These are phyloP conservation scores for Phytophthora tentaculata DNA, from an alignment of 352 stramenopile species.

Conservation along the genomic window DNA sequence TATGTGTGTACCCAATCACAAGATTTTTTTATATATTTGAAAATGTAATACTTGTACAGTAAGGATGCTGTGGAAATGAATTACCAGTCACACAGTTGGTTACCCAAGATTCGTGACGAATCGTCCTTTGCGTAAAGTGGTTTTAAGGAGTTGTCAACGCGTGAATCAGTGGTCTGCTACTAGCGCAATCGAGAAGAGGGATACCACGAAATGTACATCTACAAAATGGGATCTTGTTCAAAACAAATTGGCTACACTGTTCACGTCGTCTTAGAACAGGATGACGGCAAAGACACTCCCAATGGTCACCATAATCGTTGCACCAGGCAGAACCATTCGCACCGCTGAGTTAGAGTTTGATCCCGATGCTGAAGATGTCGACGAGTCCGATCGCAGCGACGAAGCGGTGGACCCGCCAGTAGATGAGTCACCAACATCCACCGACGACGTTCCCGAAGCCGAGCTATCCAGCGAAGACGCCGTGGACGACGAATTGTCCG, in stretches of 20 bases:
- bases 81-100: too few relatives aligned
- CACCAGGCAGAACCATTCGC: slow-evolving; percentile 2
- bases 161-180: too few relatives aligned
- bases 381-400: slow-evolving; percentile 18
- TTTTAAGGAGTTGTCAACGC: too few relatives aligned
- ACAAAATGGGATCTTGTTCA: neutral
- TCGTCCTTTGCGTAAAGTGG: too few relatives aligned
- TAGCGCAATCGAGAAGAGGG: too few relatives aligned
- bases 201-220: too few relatives aligned
- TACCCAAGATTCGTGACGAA: too few relatives aligned
- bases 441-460: slow-evolving; percentile 8
- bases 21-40: too few relatives aligned
- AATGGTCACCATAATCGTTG: slow-evolving; percentile 10
- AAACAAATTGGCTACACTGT: neutral
- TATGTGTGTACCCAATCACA: too few relatives aligned
- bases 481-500: slow-evolving; percentile 12
- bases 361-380: slow-evolving; percentile 14
- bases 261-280: slow-evolving; percentile 11
- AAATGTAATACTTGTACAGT: too few relatives aligned
- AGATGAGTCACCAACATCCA: slow-evolving; percentile 27
- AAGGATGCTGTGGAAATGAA: too few relatives aligned
- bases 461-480: slow-evolving; percentile 9
- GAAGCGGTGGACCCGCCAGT: slow-evolving; percentile 12
- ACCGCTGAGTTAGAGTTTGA: slow-evolving; percentile 18
- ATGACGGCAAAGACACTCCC: slow-evolving; percentile 7